Base-by-base conservation (phyloP, 73 alveolate genomes). In the Diophrys appendiculata region DNA sequence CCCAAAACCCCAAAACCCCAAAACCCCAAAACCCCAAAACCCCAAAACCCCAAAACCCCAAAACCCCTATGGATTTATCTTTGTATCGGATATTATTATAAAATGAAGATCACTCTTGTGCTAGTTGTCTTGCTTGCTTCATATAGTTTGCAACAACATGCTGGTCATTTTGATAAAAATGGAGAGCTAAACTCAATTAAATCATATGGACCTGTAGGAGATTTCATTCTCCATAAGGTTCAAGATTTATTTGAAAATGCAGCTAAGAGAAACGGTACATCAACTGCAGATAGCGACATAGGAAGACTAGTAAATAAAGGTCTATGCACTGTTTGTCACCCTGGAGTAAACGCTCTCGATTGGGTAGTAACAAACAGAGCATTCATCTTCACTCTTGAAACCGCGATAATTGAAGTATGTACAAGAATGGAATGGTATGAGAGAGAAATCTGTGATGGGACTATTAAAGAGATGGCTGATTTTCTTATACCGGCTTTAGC, bases 391-490 rank as follows among this genome's bases (percentile, higher is more conserved):
- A 18, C n/a, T 5, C 60, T 43, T 43, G 60, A 43, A 18, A 43
- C 18, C 60, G 60, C 18, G 5, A 43, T 43, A 5, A 43, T 18
- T 43, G n/a, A 43, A 43, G 60, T 43, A 5, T 43, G 60, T 18
- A 18, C 60, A 11, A 18, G 60, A 43, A 5, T 43, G 5, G 60
- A 18, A 5, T 43, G 60, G 60, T 18, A 43, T 11, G 60, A 43
- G 18, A 43, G 18, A 43, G 60, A 43, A 25, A 83, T 81, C 52
- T 81, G 89, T 60, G 68, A 64, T 0, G 89, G 89, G 25, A 73
- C 89, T 14, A 76, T 81, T 26, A 53, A 65, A 2, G 89, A 72
- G 43, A 81, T 81, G 89, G 89, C 78, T 2, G 78, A 30, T 29
- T 24, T 72, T 32, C 30, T 81, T n/a, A 56, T 72, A 13, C 81